Evolutionary conservation across 2,329 filamentous ascomycete genomes (phyloP).

Genomic region (Claviceps quebecensis): DNA sequence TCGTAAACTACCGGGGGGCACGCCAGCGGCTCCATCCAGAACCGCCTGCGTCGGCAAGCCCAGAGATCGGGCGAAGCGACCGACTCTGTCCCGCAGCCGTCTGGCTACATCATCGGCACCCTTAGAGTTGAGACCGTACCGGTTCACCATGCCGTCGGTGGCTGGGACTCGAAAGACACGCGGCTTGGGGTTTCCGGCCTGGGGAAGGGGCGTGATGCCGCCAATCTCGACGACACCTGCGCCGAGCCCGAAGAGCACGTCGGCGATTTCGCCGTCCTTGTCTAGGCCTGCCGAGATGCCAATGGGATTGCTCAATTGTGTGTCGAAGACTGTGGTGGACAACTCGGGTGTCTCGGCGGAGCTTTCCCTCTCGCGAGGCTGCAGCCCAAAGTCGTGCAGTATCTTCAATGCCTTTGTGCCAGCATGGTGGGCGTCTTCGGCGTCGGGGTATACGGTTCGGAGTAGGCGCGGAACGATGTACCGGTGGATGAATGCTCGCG

Average conservation of each 20-base stretch:
- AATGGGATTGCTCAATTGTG: conserved; percentile 68
- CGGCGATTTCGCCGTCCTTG: conserved; percentile 82
- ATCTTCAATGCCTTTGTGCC: conserved; percentile 58
- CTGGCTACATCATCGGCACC: conserved; percentile 80
- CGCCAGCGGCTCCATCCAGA: conserved; percentile 59
- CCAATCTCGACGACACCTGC: conserved; percentile 84
- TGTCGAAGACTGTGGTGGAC: conserved; percentile 52
- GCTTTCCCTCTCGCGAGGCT: conserved; percentile 64
- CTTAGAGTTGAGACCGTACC: conserved; percentile 86
- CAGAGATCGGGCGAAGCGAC: conserved; percentile 57
- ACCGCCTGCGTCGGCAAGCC: conserved; percentile 62
- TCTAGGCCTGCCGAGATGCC: conserved; percentile 93
- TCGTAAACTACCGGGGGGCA: conserved; percentile 69
- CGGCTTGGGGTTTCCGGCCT: conserved; percentile 75
- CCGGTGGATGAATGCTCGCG: conserved; percentile 54
- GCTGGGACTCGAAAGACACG: conserved; percentile 76
- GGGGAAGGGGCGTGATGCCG: conserved; percentile 74
- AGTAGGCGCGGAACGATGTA: conserved; percentile 53
- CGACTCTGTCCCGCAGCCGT: conserved; percentile 61
- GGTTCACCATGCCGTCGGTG: conserved; percentile 81
- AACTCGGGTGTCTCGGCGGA: conserved; percentile 19
- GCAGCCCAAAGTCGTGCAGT: conserved; percentile 59
- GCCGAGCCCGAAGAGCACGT: conserved; percentile 71
- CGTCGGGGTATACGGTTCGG: conserved; percentile 54
- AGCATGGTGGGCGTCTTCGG: conserved; percentile 82